Conservation (phyloP, 108 stramenopile genomes). For the Thalassiosira profunda region DNA sequence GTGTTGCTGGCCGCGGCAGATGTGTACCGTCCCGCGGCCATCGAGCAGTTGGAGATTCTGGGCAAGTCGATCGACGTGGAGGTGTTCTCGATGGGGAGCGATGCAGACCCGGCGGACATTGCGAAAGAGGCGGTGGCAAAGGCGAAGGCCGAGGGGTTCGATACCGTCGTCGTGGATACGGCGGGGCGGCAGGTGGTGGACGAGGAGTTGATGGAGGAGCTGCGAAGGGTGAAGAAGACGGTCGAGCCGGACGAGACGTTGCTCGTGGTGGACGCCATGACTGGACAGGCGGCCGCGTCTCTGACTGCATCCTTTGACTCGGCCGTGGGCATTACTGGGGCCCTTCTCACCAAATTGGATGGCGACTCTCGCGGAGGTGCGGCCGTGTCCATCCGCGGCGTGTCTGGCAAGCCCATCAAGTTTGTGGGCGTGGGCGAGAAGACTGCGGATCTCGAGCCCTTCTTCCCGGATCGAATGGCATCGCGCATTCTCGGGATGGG, state of each 20-base stretch:
- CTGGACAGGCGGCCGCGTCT: slow-evolving; percentile 97
- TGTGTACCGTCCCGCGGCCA: slow-evolving; percentile 97
- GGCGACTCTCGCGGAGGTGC: slow-evolving; percentile 96
- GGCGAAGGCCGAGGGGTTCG: slow-evolving; percentile 84
- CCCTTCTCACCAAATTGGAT: slow-evolving; percentile 95
- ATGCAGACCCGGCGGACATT: slow-evolving; percentile 92
- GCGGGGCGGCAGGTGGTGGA: slow-evolving; percentile 98
- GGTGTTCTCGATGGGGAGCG: slow-evolving; percentile 84
- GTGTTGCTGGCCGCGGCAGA: slow-evolving; percentile 94
- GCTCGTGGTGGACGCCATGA: slow-evolving; percentile 98
- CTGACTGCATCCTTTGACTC: slow-evolving; percentile 94
- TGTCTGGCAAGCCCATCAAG: slow-evolving; percentile 96
- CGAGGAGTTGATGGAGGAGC: slow-evolving; percentile 92
- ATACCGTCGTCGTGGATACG: slow-evolving; percentile 97
- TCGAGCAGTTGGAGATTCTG: slow-evolving; percentile 92
- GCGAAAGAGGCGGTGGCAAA: slow-evolving; percentile 76
- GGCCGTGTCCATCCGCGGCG: slow-evolving; percentile 93
- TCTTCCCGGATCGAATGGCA: slow-evolving; percentile 98
- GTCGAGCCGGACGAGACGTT: slow-evolving; percentile 93
- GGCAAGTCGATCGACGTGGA: slow-evolving; percentile 84
- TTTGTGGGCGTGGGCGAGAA: slow-evolving; percentile 97
- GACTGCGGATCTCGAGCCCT: slow-evolving; percentile 92
- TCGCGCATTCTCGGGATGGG: slow-evolving; percentile 97
- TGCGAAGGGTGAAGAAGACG: slow-evolving; percentile 77
- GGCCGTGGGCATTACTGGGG: slow-evolving; percentile 94